A percentile compares a stretch with the other conserved stretches of the same genome.
Evolutionary conservation across 176 grass and related monocot genomes (phyloP).

Genomic region (Leersia perrieri): DNA sequence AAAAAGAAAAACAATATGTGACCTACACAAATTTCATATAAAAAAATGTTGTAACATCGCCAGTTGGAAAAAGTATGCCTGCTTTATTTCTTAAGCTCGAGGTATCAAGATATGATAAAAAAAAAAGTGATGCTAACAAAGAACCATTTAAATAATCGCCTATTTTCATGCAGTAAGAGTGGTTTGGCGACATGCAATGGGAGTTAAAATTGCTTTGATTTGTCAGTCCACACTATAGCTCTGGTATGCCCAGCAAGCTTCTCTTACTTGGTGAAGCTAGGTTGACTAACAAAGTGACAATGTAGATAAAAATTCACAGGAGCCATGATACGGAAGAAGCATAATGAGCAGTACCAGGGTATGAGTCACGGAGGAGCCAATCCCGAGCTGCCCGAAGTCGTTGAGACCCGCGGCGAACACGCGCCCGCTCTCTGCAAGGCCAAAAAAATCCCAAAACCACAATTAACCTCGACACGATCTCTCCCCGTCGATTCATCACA

Average conservation of each 20-base stretch:
- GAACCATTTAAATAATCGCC: not conserved
- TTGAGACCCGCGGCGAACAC: constrained; percentile 88
- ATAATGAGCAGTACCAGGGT: constrained; percentile 58
- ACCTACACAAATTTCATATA: constrained; percentile 10
- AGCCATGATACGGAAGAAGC: not conserved
- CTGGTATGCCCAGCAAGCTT: not conserved
- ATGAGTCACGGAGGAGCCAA: constrained; percentile 52
- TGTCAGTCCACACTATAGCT: not conserved
- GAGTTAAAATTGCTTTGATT: not conserved
- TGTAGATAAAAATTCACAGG: constrained; percentile 10
- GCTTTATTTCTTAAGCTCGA: not conserved
- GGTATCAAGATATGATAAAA: not conserved
- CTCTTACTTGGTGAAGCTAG: not conserved
- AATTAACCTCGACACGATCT: not conserved
- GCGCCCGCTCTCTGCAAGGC: constrained; percentile 53
- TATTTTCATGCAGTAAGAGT: not conserved
- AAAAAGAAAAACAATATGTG: not conserved
- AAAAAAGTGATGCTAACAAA: too few species aligned
- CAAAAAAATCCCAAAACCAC: not conserved
- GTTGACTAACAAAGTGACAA: not conserved
- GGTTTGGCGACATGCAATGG: not conserved
- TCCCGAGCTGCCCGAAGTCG: constrained; percentile 84
- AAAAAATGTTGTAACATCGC: not conserved
- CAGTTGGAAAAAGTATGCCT: not conserved
- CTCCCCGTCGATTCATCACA: not conserved